Percentiles rank a stretch among this genome's conserved stretches.
Evolutionary conservation across 1,284 basidiomycete genomes (phyloP).

Genomic region (Trametes polyzona): DNA sequence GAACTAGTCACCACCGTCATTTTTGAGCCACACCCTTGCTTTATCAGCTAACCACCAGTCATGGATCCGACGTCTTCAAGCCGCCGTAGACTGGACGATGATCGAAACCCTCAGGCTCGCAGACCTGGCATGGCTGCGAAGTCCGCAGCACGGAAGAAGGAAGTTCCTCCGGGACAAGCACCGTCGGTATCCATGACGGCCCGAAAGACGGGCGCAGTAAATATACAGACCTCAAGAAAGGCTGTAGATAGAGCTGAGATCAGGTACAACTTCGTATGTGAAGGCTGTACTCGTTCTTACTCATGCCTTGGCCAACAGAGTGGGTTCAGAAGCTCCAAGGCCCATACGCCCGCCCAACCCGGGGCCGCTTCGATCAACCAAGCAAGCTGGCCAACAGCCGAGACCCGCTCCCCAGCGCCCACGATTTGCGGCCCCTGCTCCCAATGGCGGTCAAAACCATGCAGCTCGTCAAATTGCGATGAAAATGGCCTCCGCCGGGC

Average conservation of each 20-base stretch:
- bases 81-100: not conserved
- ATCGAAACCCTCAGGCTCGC: not conserved
- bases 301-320: not conserved
- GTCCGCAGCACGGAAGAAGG: not conserved
- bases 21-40: no score
- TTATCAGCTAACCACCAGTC: not conserved
- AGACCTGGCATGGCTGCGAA: not conserved
- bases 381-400: not conserved
- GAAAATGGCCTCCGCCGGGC: not conserved
- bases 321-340: not conserved
- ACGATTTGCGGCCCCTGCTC: no score
- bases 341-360: not conserved
- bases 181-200: not conserved
- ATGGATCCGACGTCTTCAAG: not conserved
- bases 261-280: no score
- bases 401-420: not conserved
- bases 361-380: not conserved
- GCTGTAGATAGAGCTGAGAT: no score
- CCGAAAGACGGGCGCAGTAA: no score
- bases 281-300: no score
- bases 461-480: not conserved
- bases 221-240: no score
- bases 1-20: no score
- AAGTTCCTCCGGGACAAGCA: no score
- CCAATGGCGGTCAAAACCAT: not conserved